A percentile compares a stretch with the other conserved stretches of the same genome.
phyloP scores from a whole-genome alignment of 2,329 filamentous ascomycete species.

The Colletotrichum ledebouriae region DNA sequence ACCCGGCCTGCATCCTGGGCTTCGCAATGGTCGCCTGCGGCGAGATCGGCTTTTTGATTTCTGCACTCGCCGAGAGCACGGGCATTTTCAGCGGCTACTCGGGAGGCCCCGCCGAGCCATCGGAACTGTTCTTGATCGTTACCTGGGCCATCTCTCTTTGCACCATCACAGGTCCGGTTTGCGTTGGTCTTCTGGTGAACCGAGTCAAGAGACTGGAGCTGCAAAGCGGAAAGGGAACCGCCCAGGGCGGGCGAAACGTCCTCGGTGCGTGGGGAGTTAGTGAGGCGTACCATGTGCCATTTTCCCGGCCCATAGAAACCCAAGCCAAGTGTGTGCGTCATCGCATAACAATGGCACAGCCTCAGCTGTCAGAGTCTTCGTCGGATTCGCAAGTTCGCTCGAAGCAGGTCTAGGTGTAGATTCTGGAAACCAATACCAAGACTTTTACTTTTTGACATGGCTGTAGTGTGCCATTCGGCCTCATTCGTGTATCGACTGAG shows the following conservation, averaged over 20 bases:
- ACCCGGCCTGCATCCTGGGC: conserved; percentile 76
- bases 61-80: conserved; percentile 72
- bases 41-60: conserved; percentile 84
- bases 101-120: conserved; percentile 45
- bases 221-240: neutral
- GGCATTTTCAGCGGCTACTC: conserved; percentile 53
- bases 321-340: neutral
- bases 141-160: conserved; percentile 70
- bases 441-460: conserved; percentile 6
- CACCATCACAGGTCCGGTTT: conserved; percentile 65
- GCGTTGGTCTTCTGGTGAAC: conserved; percentile 61
- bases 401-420: neutral
- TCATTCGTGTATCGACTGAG: neutral
- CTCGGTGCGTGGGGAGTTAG: conserved; percentile 39
- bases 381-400: conserved; percentile 5
- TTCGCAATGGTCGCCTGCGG: conserved; percentile 81
- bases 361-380: neutral
- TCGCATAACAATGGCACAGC: conserved; percentile 9
- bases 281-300: conserved; percentile 1
- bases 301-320: neutral
- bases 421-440: conserved; percentile 25
- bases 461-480: neutral
- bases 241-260: conserved; percentile 25
- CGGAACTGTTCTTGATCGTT: conserved; percentile 64
- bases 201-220: conserved; percentile 53